Conservation (phyloP, 805 yeast genomes). For the Tetrapisispora arboricola region DNA sequence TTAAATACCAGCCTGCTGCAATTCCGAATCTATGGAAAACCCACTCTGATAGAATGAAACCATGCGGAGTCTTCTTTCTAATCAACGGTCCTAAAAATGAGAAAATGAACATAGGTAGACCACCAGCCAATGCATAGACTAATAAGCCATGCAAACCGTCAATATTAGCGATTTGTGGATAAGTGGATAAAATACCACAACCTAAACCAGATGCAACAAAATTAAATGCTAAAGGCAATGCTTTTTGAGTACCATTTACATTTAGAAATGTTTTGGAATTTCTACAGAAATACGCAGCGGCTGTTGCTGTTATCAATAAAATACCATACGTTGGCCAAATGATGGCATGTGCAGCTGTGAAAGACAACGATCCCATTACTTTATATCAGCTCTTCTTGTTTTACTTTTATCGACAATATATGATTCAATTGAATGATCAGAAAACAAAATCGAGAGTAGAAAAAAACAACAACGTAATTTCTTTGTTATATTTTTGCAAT, state of each 20-base stretch:
- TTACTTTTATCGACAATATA: no score
- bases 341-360: slow-evolving; percentile 52
- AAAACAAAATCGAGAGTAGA: no score
- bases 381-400: not conserved
- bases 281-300: slow-evolving; percentile 49
- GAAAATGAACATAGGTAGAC: slow-evolving; percentile 78
- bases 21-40: slow-evolving; percentile 74
- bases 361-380: slow-evolving; percentile 36
- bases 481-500: no score
- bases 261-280: slow-evolving; percentile 52
- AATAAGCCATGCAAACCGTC: slow-evolving; percentile 82
- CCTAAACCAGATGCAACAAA: slow-evolving; percentile 93
- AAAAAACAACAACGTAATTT: no score
- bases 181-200: slow-evolving; percentile 77
- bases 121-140: slow-evolving; percentile 70
- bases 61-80: slow-evolving; percentile 71
- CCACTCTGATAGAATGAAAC: slow-evolving; percentile 91
- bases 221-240: slow-evolving; percentile 73
- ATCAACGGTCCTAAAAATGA: slow-evolving; percentile 75
- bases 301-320: slow-evolving; percentile 44
- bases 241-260: slow-evolving; percentile 71
- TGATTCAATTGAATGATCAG: no score
- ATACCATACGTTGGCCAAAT: slow-evolving; percentile 50
- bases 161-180: slow-evolving; percentile 74
- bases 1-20: slow-evolving; percentile 60